Evolutionary conservation across 75 land plant genomes (phyloP), one percentile per base, ranked within the genome.

Genomic region (Gnetum montanum): DNA sequence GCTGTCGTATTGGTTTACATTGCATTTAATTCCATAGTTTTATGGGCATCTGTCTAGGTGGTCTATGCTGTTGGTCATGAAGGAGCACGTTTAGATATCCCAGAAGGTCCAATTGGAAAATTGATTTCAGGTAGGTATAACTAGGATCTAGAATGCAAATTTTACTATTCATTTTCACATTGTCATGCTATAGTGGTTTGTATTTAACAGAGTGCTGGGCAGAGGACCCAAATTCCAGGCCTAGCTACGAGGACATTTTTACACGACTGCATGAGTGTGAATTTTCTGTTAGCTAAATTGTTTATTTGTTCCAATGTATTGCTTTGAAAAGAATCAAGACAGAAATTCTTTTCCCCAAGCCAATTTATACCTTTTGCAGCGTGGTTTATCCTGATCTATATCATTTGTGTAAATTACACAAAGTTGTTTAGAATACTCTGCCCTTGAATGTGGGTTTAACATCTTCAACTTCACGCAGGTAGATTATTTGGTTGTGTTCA

Each of bases 111-210:
- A 4, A 63, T 91, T 25, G 89, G 89, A 58, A 84, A 74, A 53
- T 68, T 91, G 27, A 91, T 91, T 30, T 50, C 85, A 78, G 96
- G 96, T 86, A 46, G n/a, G n/a, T n/a, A n/a, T n/a, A n/a, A n/a
- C n/a, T n/a, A n/a, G n/a, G n/a, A n/a, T 10, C 50, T 40, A 54
- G 22, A 33, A 29, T 24, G 4, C 27, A 25, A 60, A 12, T 22
- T 16, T 40, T 31, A 66, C 11, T 24, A 13, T 12, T 36, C 40
- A 19, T 40, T 27, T 31, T 24, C 7, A 34, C 15, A 12, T n/a
- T 33, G 31, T 46, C 40, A 12, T 12, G 55, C 27, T 36, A 20
- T 60, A 22, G 34, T 15, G 7, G 6, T n/a, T n/a, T n/a, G n/a
- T n/a, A 31, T 69, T 31, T 34, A 23, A 30, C 73, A 89, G 96